Percentiles rank a stretch among this genome's conserved stretches.
These are phyloP conservation scores for Urochloa ruziziensis DNA, from an alignment of 176 grass and related monocot genomes.

Conservation along the genomic window DNA sequence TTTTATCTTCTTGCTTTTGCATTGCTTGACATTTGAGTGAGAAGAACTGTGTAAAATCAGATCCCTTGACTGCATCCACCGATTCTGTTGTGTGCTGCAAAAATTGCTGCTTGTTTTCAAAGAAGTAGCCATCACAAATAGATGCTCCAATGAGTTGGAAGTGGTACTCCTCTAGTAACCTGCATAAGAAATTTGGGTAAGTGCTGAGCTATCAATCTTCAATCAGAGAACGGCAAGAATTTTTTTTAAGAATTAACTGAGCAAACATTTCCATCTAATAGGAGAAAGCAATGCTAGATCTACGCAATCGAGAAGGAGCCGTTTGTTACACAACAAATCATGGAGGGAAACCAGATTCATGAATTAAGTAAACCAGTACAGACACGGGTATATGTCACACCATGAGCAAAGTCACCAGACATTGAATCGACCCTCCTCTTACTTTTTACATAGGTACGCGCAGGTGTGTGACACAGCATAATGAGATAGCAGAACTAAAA, in stretches of 20 bases:
- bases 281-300: background rate
- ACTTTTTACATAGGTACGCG: background rate
- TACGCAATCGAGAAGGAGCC: background rate
- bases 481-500: background rate
- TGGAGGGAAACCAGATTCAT: background rate
- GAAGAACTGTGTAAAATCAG: background rate
- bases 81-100: constrained; percentile 10
- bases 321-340: background rate
- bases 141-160: background rate
- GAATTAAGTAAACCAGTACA: background rate
- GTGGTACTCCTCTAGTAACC: background rate
- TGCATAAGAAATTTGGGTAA: constrained; percentile 10
- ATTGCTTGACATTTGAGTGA: constrained; percentile 23
- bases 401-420: background rate
- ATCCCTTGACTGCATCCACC: constrained; percentile 21
- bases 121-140: constrained; percentile 41
- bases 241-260: background rate
- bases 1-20: constrained; percentile 41
- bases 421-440: background rate
- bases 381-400: background rate
- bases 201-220: background rate
- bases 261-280: background rate
- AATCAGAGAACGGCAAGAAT: background rate
- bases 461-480: background rate
- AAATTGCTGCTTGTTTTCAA: constrained; percentile 4